Conservation (phyloP, 2,329 filamentous ascomycete species). For the Tothia fuscella region DNA sequence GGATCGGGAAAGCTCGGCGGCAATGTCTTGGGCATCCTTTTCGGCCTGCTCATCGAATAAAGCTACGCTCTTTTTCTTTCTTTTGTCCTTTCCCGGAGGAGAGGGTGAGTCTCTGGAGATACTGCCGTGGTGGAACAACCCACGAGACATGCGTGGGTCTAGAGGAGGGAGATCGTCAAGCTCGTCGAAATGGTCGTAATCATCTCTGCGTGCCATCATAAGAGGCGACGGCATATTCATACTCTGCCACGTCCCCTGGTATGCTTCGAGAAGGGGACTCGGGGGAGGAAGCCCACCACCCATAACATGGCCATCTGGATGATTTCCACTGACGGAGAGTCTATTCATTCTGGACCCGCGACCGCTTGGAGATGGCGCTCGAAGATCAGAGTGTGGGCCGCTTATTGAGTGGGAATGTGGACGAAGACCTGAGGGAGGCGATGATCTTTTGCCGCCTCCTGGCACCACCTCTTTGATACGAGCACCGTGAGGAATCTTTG, state of each 20-base stretch:
- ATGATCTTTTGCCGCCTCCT: conserved; percentile 16
- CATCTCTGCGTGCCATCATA: conserved; percentile 45
- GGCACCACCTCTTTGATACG: conserved; percentile 14
- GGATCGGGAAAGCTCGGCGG: conserved; percentile 58
- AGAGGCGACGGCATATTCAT: conserved; percentile 85
- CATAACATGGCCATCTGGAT: conserved; percentile 23
- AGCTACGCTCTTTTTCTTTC: conserved; percentile 48
- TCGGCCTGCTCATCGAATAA: conserved; percentile 63
- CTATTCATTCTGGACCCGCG: conserved; percentile 32
- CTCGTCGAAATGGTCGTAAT: conserved; percentile 41
- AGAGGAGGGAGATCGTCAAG: conserved; percentile 31
- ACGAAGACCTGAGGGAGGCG: conserved; percentile 15
- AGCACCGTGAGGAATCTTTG: conserved; percentile 12
- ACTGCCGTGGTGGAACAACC: conserved; percentile 20
- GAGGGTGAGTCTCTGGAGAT: conserved; percentile 12
- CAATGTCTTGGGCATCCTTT: conserved; percentile 64
- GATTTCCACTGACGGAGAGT: conserved; percentile 35
- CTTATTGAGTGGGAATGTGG: conserved; percentile 23
- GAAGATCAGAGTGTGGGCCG: conserved; percentile 15
- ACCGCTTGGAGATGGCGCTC: conserved; percentile 17
- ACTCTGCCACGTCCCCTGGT: conserved; percentile 86
- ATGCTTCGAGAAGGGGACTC: conserved; percentile 82
- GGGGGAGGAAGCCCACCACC: conserved; percentile 46
- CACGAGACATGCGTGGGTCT: conserved; percentile 18
- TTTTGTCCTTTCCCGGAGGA: conserved; percentile 17